Base-by-base conservation (phyloP, 106 monocot genomes). In the Triglochin maritima region DNA sequence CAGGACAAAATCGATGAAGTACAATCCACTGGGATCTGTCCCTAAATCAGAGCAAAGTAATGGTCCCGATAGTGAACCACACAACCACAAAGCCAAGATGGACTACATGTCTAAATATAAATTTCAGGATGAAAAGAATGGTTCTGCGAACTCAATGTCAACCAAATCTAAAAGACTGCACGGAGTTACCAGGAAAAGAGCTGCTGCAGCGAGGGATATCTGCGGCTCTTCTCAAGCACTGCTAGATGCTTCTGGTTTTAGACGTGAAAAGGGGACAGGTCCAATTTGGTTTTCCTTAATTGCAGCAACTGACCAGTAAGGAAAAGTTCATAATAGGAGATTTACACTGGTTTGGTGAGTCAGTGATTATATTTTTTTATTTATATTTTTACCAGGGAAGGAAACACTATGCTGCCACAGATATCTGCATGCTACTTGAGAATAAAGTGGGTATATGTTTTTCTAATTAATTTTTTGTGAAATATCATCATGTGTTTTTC, bases 201-300 rank as follows among this genome's bases (percentile, higher is more conserved):
- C 64, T 15, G 64, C 64, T 47, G 47, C 76, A 8, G 29, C 65
- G 46, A 80, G 69, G 60, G 80, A 81, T 7, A 11, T 75, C 15
- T 74, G 17, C 57, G 59, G 56, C 49, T 81, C 85, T 66, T 74
- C 80, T 53, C 79, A 83, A 75, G 75, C 59, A 49, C 51, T 76
- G 17, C 57, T 81, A 65, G 85, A 83, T 78, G 76, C 81, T 73
- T 67, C 75, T 66, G 67, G 79, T 62, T 71, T 41, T 69, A 70
- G 74, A 49, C 71, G 71, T 79, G 81, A 84, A 67, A 79, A 59
- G 60, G 79, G 79, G 50, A 53, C 54, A 3, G 48, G 65, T 50
- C 81, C 88, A 44, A 67, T 93, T 57, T 93, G 93, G 93, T 83
- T 93, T 49, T 83, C 83, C 58, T 69, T 93, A 52, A 57, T 93